Percentiles rank a stretch among this genome's conserved stretches.
Evolutionary conservation across 2,329 filamentous ascomycete species (phyloP).

Genomic region (Hymenoscyphus albidus): DNA sequence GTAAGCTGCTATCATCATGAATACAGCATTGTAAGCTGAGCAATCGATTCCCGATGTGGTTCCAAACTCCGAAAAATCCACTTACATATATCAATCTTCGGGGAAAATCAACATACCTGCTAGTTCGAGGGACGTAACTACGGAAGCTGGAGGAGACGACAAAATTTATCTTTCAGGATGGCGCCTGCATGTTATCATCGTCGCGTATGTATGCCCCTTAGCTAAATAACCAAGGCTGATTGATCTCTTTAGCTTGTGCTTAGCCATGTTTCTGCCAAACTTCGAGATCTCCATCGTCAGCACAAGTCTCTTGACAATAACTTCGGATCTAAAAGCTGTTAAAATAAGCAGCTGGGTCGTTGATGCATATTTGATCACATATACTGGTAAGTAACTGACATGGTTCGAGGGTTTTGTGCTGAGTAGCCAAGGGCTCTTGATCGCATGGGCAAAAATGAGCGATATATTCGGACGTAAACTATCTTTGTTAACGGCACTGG

Average conservation of each 20-base stretch:
- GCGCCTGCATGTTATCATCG: background rate
- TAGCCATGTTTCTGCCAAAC: conserved; percentile 10
- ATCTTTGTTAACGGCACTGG: conserved; percentile 1
- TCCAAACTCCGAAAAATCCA: background rate
- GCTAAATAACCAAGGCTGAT: background rate
- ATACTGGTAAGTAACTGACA: background rate
- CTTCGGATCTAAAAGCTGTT: conserved; percentile 5
- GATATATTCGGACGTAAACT: conserved; percentile 12
- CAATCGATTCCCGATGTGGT: background rate
- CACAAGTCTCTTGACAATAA: conserved; percentile 10
- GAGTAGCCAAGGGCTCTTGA: conserved; percentile 2
- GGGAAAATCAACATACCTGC: background rate
- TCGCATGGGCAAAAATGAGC: conserved; percentile 11
- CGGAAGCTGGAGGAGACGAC: background rate
- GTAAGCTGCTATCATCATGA: background rate
- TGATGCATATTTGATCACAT: conserved; percentile 8
- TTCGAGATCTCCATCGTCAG: conserved; percentile 11
- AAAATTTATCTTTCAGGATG: background rate
- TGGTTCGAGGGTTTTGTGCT: background rate
- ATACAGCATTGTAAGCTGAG: background rate
- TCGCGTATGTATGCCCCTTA: background rate
- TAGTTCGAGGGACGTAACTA: background rate
- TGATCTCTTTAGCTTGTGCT: background rate
- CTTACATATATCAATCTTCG: background rate
- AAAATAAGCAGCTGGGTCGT: conserved; percentile 8